Evolutionary conservation across 2,329 filamentous ascomycete species (phyloP).

Genomic region (Coniochaeta hoffmannii): DNA sequence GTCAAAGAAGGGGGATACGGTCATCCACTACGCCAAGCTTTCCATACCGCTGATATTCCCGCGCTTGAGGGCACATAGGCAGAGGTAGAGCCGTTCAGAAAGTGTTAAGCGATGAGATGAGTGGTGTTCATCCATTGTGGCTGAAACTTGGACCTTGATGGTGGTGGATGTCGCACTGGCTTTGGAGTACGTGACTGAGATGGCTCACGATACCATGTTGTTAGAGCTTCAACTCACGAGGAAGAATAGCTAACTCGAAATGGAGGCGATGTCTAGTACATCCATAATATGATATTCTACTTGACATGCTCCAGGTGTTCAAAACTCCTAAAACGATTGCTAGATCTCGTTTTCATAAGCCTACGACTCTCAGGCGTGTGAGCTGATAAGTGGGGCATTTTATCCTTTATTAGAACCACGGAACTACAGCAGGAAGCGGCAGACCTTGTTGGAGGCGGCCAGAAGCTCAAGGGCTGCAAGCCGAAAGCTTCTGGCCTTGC

Average conservation of each 20-base stretch:
- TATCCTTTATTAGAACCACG: no score
- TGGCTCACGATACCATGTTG: background rate
- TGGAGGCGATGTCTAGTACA: no score
- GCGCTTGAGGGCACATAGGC: slow-evolving; percentile 37
- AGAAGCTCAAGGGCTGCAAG: background rate
- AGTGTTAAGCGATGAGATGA: background rate
- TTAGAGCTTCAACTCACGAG: no score
- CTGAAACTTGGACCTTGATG: background rate
- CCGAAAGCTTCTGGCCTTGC: background rate
- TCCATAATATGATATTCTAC: no score
- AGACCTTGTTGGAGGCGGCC: background rate
- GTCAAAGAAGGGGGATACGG: slow-evolving; percentile 50
- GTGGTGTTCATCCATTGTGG: background rate
- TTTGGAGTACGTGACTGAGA: background rate
- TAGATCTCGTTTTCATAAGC: no score
- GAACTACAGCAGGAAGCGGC: no score
- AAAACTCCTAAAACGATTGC: no score
- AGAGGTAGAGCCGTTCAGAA: slow-evolving; percentile 10
- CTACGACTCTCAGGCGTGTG: no score
- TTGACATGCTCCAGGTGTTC: no score
- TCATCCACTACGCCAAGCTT: slow-evolving; percentile 57
- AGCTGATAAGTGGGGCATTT: no score
- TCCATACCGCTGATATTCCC: slow-evolving; percentile 78
- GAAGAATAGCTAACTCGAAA: no score
- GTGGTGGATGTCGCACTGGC: background rate